A percentile compares a stretch with the other conserved stretches of the same genome.
phyloP scores from a whole-genome alignment of 164 flowering plant genomes.

The Kingdonia uniflora region DNA sequence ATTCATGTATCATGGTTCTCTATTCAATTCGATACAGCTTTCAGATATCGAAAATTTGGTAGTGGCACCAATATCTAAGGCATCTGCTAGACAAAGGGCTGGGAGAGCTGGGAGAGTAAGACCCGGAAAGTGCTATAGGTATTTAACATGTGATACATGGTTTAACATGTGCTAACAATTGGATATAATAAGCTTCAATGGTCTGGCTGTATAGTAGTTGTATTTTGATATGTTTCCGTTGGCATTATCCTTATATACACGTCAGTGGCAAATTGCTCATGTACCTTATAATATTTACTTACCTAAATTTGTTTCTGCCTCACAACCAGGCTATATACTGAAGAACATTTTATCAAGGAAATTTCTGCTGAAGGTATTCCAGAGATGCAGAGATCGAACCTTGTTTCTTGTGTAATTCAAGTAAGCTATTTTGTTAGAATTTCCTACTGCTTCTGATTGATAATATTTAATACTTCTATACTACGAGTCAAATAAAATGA shows the following conservation, averaged over 20 bases:
- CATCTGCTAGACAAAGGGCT: slow-evolving; percentile 95
- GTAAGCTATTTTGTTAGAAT: slow-evolving; percentile 21
- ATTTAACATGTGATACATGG: slow-evolving; percentile 5
- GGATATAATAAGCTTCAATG: too few relatives aligned
- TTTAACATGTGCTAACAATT: too few relatives aligned
- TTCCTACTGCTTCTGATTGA: background rate
- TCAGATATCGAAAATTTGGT: slow-evolving; percentile 87
- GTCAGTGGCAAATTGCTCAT: too few relatives aligned
- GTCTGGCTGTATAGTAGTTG: too few relatives aligned
- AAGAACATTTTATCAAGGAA: slow-evolving; percentile 66
- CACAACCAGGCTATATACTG: slow-evolving; percentile 73
- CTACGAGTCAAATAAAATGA: background rate
- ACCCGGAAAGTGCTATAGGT: slow-evolving; percentile 98
- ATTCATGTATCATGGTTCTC: background rate
- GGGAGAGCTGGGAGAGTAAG: slow-evolving; percentile 98
- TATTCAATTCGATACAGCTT: slow-evolving; percentile 30
- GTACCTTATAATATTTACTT: too few relatives aligned
- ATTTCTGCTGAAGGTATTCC: slow-evolving; percentile 84
- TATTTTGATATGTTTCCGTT: too few relatives aligned
- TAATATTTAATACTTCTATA: too few relatives aligned
- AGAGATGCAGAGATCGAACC: slow-evolving; percentile 92
- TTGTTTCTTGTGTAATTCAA: slow-evolving; percentile 85
- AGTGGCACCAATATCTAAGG: slow-evolving; percentile 92
- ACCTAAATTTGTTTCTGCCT: slow-evolving; percentile 5
- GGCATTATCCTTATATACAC: too few relatives aligned